Evolutionary conservation across 2,329 filamentous ascomycete species (phyloP), one percentile per base, ranked within the genome.

Genomic region (Ramularia collo-cygni): DNA sequence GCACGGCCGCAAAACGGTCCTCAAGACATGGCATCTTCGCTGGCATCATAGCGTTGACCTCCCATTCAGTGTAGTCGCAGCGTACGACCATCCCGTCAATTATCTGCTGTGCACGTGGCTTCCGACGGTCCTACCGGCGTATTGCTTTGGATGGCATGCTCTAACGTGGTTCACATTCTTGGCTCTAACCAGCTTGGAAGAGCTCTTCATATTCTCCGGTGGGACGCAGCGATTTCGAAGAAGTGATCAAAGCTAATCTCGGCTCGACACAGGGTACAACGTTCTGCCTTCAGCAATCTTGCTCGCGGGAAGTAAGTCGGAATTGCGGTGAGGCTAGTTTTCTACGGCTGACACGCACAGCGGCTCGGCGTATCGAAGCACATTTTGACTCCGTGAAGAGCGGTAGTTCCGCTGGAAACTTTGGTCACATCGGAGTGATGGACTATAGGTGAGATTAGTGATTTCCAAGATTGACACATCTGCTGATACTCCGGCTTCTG

Each of bases 161-260:
- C 67, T 87, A n/a, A 85, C 80, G 0, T 86, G 81, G 64, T 72
- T 85, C 40, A 54, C 84, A 8, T 75, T 85, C 47, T 66, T 79
- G 12, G 70, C 72, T 0, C 56, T 86, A 17, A 73, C 75, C 46
- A 83, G 80, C 2, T 55, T 79, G 0, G 79, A 86, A 49, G 81
- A 85, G 48, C 77, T 77, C 0, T 65, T 85, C 34, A 68, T 78
- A 18, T 77, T 77, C 62, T 83, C 77, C 17, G 35, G 31, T 33
- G 31, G 8, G 29, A 6, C 6, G 12, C 12, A 15, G 13, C 29
- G 4, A 2, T 31, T 16, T 31, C 4, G 12, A 9, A 18, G 31
- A 3, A n/a, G 10, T 10, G 10, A 24, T 9, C 10, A 33, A 15
- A 6, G 10, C 31, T 33, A 13, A 33, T 31, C 10, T n/a, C n/a